These are phyloP conservation scores for Blastocrithidia nonstop DNA, from an alignment of 208 protist species.

Conservation along the genomic window DNA sequence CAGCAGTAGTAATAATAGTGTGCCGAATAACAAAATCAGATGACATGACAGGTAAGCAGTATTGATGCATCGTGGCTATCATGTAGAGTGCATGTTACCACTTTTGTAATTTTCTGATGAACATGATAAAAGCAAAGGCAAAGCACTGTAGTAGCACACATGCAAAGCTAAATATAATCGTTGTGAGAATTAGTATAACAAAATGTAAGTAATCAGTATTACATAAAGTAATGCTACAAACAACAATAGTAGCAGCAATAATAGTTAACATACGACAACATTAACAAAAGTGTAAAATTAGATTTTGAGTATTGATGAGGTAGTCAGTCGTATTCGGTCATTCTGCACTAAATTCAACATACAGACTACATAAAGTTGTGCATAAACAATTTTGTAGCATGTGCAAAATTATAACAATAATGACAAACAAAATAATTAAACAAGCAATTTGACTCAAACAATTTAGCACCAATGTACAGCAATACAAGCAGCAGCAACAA, in stretches of 20 bases:
- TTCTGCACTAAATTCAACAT: not conserved
- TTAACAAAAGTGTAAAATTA: no score
- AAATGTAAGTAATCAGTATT: not conserved
- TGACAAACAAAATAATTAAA: not conserved
- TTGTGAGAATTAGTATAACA: not conserved
- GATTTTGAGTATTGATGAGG: not conserved
- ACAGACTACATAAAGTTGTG: not conserved
- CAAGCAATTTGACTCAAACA: not conserved
- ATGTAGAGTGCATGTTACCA: no score
- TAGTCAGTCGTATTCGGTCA: not conserved
- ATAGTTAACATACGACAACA: no score
- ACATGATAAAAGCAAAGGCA: not conserved
- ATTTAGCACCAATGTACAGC: not conserved
- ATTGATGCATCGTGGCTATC: no score
- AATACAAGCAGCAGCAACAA: not conserved
- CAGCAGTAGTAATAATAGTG: no score
- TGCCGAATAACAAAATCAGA: no score
- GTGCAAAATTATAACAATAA: not conserved
- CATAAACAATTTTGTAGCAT: not conserved
- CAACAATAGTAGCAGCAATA: no score
- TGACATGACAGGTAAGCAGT: no score
- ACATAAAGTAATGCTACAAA: not conserved
- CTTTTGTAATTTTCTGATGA: slow-evolving; percentile 13
- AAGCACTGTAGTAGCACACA: not conserved
- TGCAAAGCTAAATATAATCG: not conserved